phyloP scores from a whole-genome alignment of 805 yeast species.

The Vanderwaltozyma polyspora region DNA sequence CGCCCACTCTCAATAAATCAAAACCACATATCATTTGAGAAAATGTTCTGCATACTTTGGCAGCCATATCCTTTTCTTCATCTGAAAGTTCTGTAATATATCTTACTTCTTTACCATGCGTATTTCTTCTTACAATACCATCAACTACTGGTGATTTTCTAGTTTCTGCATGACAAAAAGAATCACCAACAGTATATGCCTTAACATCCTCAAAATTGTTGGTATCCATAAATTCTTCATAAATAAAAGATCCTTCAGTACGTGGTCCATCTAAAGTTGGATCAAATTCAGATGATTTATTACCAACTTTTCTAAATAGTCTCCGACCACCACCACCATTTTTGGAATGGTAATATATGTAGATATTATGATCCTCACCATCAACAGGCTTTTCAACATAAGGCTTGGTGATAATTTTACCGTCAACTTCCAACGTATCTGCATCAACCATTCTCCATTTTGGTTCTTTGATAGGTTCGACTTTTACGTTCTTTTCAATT shows the following conservation, averaged over 20 bases:
- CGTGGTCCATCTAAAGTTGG: conserved; percentile 64
- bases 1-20: conserved; percentile 82
- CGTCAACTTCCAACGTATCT: conserved; percentile 70
- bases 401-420: conserved; percentile 66
- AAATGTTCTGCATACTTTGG: conserved; percentile 60
- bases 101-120: conserved; percentile 94
- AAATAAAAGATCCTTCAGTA: conserved; percentile 81
- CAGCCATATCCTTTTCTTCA: conserved; percentile 74
- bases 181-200: conserved; percentile 91
- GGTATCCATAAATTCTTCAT: conserved; percentile 94
- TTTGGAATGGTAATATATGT: conserved; percentile 75
- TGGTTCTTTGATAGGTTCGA: conserved; percentile 46
- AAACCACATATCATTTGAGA: conserved; percentile 96
- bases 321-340: conserved; percentile 98
- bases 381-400: conserved; percentile 98
- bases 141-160: conserved; percentile 99
- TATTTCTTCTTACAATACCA: conserved; percentile 92
- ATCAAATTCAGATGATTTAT: conserved; percentile 93
- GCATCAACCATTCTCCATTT: conserved; percentile 81
- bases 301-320: conserved; percentile 89
- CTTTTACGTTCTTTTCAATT: conserved; percentile 45
- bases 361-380: conserved; percentile 96
- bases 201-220: conserved; percentile 97
- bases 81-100: conserved; percentile 70
- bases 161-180: conserved; percentile 94